phyloP scores from a whole-genome alignment of 2,329 filamentous ascomycete genomes.

The Claviceps monticola region DNA sequence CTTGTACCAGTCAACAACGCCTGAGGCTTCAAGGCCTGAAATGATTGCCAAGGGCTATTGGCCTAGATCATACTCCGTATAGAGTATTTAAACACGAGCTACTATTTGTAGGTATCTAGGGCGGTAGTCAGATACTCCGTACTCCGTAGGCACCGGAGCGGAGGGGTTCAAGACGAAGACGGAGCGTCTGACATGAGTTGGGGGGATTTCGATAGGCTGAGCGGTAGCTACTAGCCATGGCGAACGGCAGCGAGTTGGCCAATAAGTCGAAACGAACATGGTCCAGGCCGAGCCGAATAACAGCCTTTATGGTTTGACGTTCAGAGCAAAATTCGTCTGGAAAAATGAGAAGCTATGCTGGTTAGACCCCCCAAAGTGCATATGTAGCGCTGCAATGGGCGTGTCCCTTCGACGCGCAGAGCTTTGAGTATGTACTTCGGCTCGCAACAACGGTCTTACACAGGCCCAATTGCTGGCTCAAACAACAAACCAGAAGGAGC shows the following conservation, averaged over 20 bases:
- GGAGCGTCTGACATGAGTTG: not conserved
- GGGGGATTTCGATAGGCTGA: not conserved
- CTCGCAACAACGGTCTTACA: not conserved
- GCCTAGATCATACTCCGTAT: not conserved
- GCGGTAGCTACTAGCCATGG: not conserved
- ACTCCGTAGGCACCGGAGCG: not conserved
- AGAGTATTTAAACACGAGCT: not conserved
- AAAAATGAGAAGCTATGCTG: not conserved
- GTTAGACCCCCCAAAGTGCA: not conserved
- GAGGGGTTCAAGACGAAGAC: not conserved
- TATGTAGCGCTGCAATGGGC: not conserved
- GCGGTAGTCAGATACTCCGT: no score
- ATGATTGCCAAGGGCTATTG: conserved; percentile 1
- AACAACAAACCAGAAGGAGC: not conserved
- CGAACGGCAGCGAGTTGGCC: not conserved
- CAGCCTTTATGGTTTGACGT: not conserved
- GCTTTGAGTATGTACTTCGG: not conserved
- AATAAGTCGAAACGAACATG: not conserved
- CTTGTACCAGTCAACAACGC: not conserved
- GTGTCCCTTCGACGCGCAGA: not conserved
- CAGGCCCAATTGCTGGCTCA: not conserved
- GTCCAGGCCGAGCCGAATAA: not conserved
- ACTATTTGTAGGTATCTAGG: no score
- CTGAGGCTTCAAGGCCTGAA: not conserved
- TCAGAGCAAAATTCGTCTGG: no score